Evolutionary conservation across 2,329 filamentous ascomycete genomes (phyloP), one percentile per base, ranked within the genome.

Genomic region (Parascedosporium putredinis): DNA sequence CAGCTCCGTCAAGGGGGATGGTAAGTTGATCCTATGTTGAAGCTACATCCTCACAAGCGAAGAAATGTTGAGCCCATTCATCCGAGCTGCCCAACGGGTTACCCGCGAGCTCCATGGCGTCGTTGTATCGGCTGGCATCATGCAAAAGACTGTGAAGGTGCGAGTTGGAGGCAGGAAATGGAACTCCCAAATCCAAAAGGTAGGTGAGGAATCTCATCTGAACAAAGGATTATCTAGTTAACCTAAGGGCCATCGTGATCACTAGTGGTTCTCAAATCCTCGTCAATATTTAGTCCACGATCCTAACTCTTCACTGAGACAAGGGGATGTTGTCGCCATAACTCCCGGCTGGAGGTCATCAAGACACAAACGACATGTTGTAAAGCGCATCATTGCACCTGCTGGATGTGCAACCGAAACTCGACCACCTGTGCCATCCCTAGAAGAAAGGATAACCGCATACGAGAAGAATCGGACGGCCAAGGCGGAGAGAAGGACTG

Each of bases 81-180:
- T 59, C 5, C 54, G 57, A 12, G 67, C 68, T 29, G 67, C 69
- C 51, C 67, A 66, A 49, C 66, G 64, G 49, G 69, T 71, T 46
- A 71, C 69, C 47, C 71, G 73, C 52, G 72, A 79, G 59, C 62
- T 80, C 51, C 73, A 75, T 53, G 85, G 84, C 54, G 79, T 91
- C 36, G 87, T 91, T 22, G 78, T 90, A 46, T 88, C 85, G 38
- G 81, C 86, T 5, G 87, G 86, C 18, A 74, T 83, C 52, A 89
- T 89, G 83, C 68, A 80, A 52, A 86, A 83, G 67, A 89, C 86
- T 2, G 84, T 89, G 51, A 89, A 86, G 67, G 86, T 90, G 54
- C 78, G 81, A 56, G 74, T 90, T 12, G 82, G 84, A 47, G 77
- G 75, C 12, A 78, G 82, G 61, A 76, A 79, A 62, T 91, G 84